Percentiles rank a stretch among this genome's conserved stretches.
These are phyloP conservation scores for Leccinum ochraceum DNA, from an alignment of 768 basidiomycete species.

Conservation along the genomic window DNA sequence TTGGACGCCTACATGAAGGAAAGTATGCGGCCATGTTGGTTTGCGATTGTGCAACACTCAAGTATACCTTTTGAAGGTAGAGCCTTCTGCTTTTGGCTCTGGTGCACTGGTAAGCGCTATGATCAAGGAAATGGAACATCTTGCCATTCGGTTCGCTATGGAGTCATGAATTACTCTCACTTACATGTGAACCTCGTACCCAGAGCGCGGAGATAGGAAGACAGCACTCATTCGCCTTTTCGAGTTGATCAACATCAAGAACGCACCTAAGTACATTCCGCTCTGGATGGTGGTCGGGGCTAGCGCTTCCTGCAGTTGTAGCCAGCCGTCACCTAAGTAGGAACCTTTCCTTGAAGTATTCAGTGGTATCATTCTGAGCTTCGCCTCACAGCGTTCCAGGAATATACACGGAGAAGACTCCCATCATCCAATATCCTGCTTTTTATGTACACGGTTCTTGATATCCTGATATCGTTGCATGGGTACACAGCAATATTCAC, in stretches of 20 bases:
- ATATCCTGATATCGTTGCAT: conserved; percentile 84
- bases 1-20: conserved; percentile 81
- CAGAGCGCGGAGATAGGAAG: conserved; percentile 75
- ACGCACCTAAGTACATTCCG: conserved; percentile 73
- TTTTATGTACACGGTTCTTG: conserved; percentile 75
- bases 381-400: conserved; percentile 50
- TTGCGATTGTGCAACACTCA: neutral
- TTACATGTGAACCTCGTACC: neutral
- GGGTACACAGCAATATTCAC: conserved; percentile 78
- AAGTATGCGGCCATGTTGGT: conserved; percentile 39
- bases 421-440: conserved; percentile 75
- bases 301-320: conserved; percentile 67
- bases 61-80: conserved; percentile 45
- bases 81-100: conserved; percentile 66
- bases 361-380: conserved; percentile 1
- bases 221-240: conserved; percentile 63
- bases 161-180: neutral
- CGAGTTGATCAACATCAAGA: conserved; percentile 50
- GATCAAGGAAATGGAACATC: conserved; percentile 73
- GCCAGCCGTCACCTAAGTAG: conserved; percentile 63
- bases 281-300: conserved; percentile 70
- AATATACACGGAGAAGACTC: conserved; percentile 50
- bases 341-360: neutral
- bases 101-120: conserved; percentile 60
- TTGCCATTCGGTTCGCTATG: conserved; percentile 75